Conservation (phyloP, 352 stramenopile genomes). For the Phytophthora ohioensis region DNA sequence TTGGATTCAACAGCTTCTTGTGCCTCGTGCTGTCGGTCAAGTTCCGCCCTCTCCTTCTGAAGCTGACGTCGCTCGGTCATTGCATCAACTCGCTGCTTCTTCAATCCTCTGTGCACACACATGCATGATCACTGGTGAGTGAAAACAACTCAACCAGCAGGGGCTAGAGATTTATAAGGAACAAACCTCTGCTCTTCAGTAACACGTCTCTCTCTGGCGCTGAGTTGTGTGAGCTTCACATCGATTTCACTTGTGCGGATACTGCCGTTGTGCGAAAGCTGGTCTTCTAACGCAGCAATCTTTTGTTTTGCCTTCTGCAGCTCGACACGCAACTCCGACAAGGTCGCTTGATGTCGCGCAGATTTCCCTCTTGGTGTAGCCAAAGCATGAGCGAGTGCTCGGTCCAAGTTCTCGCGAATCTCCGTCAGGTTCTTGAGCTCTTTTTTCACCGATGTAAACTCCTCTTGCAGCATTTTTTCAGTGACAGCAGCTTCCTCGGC, state of each 20-base stretch:
- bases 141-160: background rate
- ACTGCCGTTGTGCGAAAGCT: conserved; percentile 39
- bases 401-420: conserved; percentile 36
- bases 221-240: conserved; percentile 42
- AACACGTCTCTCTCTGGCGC: conserved; percentile 43
- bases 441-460: conserved; percentile 23
- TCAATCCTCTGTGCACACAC: conserved; percentile 39
- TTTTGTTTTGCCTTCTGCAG: conserved; percentile 66
- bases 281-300: conserved; percentile 54
- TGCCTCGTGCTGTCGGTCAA: conserved; percentile 31
- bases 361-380: conserved; percentile 27
- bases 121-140: background rate
- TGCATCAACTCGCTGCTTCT: conserved; percentile 54
- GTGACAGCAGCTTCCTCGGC: conserved; percentile 10
- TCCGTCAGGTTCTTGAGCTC: conserved; percentile 32
- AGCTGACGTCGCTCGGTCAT: conserved; percentile 45
- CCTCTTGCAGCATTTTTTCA: conserved; percentile 12
- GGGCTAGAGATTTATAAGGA: background rate
- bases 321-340: conserved; percentile 49
- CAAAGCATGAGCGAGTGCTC: conserved; percentile 32
- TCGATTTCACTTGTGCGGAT: conserved; percentile 49
- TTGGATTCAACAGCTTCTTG: conserved; percentile 20
- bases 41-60: conserved; percentile 29
- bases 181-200: conserved; percentile 64
- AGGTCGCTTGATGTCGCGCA: conserved; percentile 21